These are phyloP conservation scores for Ramalina peruviana DNA, from an alignment of 495 filamentous ascomycete species.

Conservation along the genomic window DNA sequence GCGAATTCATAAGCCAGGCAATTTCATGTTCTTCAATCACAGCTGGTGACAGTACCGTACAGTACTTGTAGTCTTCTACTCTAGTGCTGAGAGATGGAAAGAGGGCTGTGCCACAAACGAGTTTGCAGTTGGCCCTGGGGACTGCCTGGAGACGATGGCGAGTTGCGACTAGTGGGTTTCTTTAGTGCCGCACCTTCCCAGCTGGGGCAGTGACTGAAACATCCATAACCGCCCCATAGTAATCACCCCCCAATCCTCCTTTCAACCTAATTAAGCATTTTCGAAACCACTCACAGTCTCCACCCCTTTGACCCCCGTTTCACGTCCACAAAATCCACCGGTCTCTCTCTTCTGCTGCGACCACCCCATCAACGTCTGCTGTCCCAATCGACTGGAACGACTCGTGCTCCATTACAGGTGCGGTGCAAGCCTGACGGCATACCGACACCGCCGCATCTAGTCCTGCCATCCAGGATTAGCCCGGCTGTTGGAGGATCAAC, in stretches of 20 bases:
- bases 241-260: constrained; percentile 1
- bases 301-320: constrained; percentile 1
- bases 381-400: neutral
- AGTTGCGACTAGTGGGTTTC: neutral
- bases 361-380: too few species aligned
- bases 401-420: neutral
- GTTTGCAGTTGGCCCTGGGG: neutral
- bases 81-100: too few species aligned
- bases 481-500: neutral
- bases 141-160: neutral
- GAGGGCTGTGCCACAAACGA: neutral
- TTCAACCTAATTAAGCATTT: constrained; percentile 2
- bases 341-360: neutral
- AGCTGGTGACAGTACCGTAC: too few species aligned
- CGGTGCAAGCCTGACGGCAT: neutral
- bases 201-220: neutral
- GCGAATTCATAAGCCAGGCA: neutral
- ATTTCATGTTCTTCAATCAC: too few species aligned
- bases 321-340: constrained; percentile 1
- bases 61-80: too few species aligned
- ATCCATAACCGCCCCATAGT: constrained; percentile 4
- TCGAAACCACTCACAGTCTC: constrained; percentile 1
- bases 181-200: too few species aligned
- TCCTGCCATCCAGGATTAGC: neutral
- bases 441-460: neutral